These are phyloP conservation scores for Phaeosphaeria sp. DNA, from an alignment of 2,329 filamentous ascomycete species.

Conservation along the genomic window DNA sequence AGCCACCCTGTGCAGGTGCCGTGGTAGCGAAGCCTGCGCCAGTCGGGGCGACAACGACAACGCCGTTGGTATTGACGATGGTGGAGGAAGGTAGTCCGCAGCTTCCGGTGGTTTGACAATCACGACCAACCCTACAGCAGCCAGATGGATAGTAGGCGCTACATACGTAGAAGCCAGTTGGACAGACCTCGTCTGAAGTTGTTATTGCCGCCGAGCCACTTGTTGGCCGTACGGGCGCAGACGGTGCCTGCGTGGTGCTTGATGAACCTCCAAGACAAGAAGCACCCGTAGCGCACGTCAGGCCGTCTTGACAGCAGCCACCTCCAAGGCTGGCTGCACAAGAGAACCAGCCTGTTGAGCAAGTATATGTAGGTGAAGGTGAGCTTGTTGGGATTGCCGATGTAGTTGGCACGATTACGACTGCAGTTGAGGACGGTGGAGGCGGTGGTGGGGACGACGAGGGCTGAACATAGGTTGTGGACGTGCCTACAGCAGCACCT, in stretches of 20 bases:
- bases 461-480: constrained; percentile 37
- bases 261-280: constrained; percentile 46
- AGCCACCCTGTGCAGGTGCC: constrained; percentile 48
- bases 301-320: constrained; percentile 57
- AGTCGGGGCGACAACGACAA: constrained; percentile 72
- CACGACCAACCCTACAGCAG: constrained; percentile 85
- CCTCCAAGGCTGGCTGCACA: constrained; percentile 56
- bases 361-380: constrained; percentile 47
- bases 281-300: constrained; percentile 50
- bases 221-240: constrained; percentile 52
- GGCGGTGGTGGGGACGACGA: constrained; percentile 36
- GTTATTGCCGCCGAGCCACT: constrained; percentile 68
- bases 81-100: constrained; percentile 70
- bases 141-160: constrained; percentile 79
- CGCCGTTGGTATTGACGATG: constrained; percentile 67
- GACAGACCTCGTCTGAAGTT: constrained; percentile 72
- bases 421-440: constrained; percentile 45
- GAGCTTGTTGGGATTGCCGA: constrained; percentile 11
- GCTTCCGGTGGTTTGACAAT: constrained; percentile 77
- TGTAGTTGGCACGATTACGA: constrained; percentile 44
- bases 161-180: constrained; percentile 91
- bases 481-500: constrained; percentile 41
- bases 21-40: constrained; percentile 52
- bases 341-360: constrained; percentile 54
- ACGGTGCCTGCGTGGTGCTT: constrained; percentile 44